Evolutionary conservation across 139 green algal genomes (phyloP), one percentile per base, ranked within the genome.

Genomic region (Coccomyxa sp.): DNA sequence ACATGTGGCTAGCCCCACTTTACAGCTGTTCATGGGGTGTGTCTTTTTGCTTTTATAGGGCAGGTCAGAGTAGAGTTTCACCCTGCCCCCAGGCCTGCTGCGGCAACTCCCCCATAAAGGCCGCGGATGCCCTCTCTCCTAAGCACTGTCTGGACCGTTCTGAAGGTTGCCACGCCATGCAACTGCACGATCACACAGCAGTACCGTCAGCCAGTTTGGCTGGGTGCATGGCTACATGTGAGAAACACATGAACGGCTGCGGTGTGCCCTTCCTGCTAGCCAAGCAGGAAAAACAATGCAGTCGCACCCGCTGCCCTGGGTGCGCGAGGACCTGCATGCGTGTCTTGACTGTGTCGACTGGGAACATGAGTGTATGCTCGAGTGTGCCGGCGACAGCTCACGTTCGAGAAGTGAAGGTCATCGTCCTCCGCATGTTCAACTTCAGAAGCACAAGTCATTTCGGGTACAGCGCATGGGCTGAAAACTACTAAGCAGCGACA

Each of bases 271-370:
- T 9, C 18, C 18, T 25, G 10, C 1, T 9, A 28, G 63, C 21
- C 21, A 25, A 71, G 18, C 7, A 25, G 18, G n/a, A n/a, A 25
- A 71, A 11, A 25, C 1, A 71, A 71, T 25, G 21, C 63, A 11
- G 21, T 38, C 45, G 81, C 83, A 92, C 89, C 88, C 86, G 86
- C 86, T 98, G 95, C 0, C 95, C 95, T 4, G 95, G 95, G 67
- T 97, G 95, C n/a, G 89, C 90, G 3, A 97, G 83, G 0, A 94
- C 94, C 89, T 99, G 97, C 94, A 98, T 98, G 0, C 97, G 81
- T 10, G 97, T 99, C 82, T 99, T 99, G 74, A 99, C 92, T 15
- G 96, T 99, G 89, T 99, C 97, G 15, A 99, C 93, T 17, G 88
- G 88, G 76, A 95, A 99, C 97, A 99, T 99, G 32, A 90, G 95